Evolutionary conservation across 768 basidiomycete genomes (phyloP).

Genomic region (Nidularia sp.): DNA sequence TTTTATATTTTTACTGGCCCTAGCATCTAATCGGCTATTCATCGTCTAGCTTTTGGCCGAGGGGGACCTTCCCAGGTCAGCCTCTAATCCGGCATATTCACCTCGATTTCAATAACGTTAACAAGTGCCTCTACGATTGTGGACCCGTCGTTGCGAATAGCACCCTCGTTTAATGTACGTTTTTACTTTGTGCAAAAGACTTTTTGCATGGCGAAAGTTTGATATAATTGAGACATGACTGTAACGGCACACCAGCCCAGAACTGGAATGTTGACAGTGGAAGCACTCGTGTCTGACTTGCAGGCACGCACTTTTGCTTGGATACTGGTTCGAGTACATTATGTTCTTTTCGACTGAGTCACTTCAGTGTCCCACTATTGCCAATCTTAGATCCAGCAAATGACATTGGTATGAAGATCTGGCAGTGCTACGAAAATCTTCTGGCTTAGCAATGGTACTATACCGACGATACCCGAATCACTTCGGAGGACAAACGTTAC

Average conservation of each 20-base stretch:
- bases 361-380: not conserved
- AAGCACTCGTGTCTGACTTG: conserved; percentile 21
- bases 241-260: conserved; percentile 25
- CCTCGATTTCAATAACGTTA: conserved; percentile 7
- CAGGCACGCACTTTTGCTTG: conserved; percentile 23
- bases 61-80: conserved; percentile 12
- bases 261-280: conserved; percentile 23
- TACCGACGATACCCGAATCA: conserved; percentile 18
- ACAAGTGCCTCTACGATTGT: conserved; percentile 23
- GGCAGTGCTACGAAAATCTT: conserved; percentile 15
- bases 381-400: conserved; percentile 10
- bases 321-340: conserved; percentile 27
- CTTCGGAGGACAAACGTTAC: conserved; percentile 11
- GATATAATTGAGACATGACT: conserved; percentile 22
- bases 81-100: conserved; percentile 8
- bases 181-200: not conserved
- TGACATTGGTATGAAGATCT: conserved; percentile 16
- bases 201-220: not conserved
- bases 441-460: conserved; percentile 19
- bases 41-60: conserved; percentile 10
- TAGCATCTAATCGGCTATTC: not conserved
- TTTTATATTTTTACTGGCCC: not conserved
- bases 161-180: conserved; percentile 22
- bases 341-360: not conserved
- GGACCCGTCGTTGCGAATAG: conserved; percentile 18